Percentiles rank a stretch among this genome's conserved stretches.
phyloP scores from a whole-genome alignment of 306 rosid genomes.

The Mucuna pruriens region DNA sequence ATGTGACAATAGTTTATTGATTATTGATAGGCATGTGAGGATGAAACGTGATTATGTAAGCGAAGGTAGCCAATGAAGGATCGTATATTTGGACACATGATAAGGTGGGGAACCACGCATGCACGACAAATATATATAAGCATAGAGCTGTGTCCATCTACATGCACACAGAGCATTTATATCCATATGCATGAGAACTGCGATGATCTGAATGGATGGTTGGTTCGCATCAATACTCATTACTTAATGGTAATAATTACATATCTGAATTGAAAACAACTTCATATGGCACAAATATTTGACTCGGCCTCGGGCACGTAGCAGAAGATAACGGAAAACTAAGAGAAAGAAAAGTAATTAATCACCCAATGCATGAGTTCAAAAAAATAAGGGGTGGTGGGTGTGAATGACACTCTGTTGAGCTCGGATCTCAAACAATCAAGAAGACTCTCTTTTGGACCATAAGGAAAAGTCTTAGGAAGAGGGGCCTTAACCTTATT shows the following conservation, averaged over 20 bases:
- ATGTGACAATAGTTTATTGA: conserved; percentile 26
- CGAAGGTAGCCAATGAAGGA: background rate
- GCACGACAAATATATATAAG: conserved; percentile 32
- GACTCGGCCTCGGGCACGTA: conserved; percentile 38
- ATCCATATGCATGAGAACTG: conserved; percentile 27
- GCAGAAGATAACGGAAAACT: conserved; percentile 26
- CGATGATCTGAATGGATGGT: conserved; percentile 8
- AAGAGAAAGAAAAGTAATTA: conserved; percentile 16
- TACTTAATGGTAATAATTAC: background rate
- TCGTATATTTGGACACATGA: conserved; percentile 12
- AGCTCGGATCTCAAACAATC: conserved; percentile 79
- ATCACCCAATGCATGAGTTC: conserved; percentile 38
- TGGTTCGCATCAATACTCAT: conserved; percentile 1
- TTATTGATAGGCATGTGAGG: conserved; percentile 23
- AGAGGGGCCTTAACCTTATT: conserved; percentile 44
- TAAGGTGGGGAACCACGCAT: conserved; percentile 31
- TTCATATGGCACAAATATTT: conserved; percentile 32
- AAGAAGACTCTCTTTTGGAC: conserved; percentile 60
- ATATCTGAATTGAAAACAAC: background rate
- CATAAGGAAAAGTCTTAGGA: conserved; percentile 47
- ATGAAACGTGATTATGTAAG: conserved; percentile 28
- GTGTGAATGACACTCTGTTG: conserved; percentile 53
- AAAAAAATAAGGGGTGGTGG: conserved; percentile 26
- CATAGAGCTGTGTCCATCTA: conserved; percentile 17
- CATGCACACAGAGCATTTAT: conserved; percentile 25